phyloP scores from a whole-genome alignment of 805 yeast species.

The Kuraishia ogatae region DNA sequence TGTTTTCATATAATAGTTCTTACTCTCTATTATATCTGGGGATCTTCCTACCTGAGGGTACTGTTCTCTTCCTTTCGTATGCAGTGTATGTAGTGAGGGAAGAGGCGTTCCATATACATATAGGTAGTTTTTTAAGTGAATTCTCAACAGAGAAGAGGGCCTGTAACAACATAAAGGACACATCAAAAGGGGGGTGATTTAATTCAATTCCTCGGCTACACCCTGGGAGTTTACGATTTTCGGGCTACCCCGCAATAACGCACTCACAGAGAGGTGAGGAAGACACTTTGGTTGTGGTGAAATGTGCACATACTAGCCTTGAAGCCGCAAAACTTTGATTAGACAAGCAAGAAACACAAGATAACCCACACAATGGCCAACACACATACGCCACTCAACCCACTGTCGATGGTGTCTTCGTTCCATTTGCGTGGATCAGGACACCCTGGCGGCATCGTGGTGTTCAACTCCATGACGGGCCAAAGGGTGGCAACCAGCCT shows the following conservation, averaged over 20 bases:
- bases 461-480: conserved; percentile 39
- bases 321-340: too few relatives aligned
- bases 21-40: too few relatives aligned
- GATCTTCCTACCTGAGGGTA: too few relatives aligned
- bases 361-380: background rate
- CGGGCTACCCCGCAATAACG: too few relatives aligned
- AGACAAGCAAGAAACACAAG: background rate
- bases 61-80: background rate
- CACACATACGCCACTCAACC: background rate
- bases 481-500: conserved; percentile 24
- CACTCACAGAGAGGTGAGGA: too few relatives aligned
- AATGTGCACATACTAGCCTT: too few relatives aligned
- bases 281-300: too few relatives aligned
- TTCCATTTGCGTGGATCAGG: conserved; percentile 1
- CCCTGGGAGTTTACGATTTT: too few relatives aligned
- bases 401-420: conserved; percentile 3
- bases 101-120: background rate
- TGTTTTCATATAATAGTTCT: too few relatives aligned
- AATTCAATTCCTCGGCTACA: background rate
- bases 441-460: conserved; percentile 12
- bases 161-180: too few relatives aligned
- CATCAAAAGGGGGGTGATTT: too few relatives aligned
- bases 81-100: background rate
- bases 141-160: too few relatives aligned
- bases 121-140: background rate